A percentile compares a stretch with the other conserved stretches of the same genome.
Evolutionary conservation across 1,284 basidiomycete species (phyloP).

Genomic region (Thelephora terrestris): DNA sequence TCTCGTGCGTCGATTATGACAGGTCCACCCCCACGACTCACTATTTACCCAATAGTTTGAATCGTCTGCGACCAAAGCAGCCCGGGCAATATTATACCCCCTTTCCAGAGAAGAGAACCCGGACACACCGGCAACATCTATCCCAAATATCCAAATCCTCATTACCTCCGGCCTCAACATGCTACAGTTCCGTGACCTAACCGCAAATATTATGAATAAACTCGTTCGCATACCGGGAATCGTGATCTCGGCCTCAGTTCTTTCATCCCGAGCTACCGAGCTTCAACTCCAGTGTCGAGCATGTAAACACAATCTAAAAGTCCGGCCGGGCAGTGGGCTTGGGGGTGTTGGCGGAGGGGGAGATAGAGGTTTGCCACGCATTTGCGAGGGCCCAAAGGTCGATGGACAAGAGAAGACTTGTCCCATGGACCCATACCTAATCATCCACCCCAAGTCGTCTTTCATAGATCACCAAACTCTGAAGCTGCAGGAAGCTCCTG

Average conservation of each 20-base stretch:
- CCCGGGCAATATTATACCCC: conserved; percentile 73
- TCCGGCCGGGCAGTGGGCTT: conserved; percentile 77
- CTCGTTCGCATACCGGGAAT: conserved; percentile 97
- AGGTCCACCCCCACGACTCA: background rate
- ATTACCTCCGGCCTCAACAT: conserved; percentile 85
- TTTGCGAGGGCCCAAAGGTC: conserved; percentile 69
- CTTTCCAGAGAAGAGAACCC: conserved; percentile 43
- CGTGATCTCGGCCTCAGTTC: conserved; percentile 92
- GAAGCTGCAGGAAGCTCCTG: conserved; percentile 97
- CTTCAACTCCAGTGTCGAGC: conserved; percentile 90
- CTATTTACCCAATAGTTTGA: conserved; percentile 61
- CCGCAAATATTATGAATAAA: conserved; percentile 90
- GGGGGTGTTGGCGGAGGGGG: conserved; percentile 80
- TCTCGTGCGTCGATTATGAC: conserved; percentile 42
- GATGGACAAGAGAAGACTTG: conserved; percentile 86
- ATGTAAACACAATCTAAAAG: conserved; percentile 75
- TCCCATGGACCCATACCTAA: conserved; percentile 92
- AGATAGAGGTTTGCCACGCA: conserved; percentile 72
- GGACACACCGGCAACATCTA: conserved; percentile 50
- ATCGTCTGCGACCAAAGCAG: conserved; percentile 75
- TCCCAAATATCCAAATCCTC: conserved; percentile 86
- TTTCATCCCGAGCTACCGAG: conserved; percentile 88
- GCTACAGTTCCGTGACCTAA: conserved; percentile 88
- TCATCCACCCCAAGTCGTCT: conserved; percentile 89
- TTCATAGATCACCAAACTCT: conserved; percentile 96